These are phyloP conservation scores for Starmerella sp. DNA, from an alignment of 805 yeast genomes.

Conservation along the genomic window DNA sequence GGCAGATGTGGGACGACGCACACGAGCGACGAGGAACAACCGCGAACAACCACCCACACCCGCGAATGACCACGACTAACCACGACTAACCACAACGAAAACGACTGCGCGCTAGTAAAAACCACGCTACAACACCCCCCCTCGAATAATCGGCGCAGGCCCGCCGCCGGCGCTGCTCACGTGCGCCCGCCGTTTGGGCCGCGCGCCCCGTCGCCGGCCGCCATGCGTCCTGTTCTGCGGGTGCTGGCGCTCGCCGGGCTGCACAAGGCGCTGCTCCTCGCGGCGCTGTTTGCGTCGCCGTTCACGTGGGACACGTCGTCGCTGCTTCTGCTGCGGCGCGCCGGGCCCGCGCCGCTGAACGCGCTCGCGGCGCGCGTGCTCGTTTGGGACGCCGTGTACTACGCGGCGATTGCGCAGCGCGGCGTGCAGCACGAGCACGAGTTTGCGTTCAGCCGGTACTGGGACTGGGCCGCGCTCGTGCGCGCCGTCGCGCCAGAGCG, in stretches of 20 bases:
- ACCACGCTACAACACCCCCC: too few relatives aligned
- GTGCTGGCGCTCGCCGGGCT: neutral
- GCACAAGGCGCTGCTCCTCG: conserved; percentile 1
- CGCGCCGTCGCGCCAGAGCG: conserved; percentile 6
- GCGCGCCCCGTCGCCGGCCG: too few relatives aligned
- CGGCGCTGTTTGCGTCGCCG: conserved; percentile 2
- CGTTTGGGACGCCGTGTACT: conserved; percentile 82
- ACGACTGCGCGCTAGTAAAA: too few relatives aligned
- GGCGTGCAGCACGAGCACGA: conserved; percentile 70
- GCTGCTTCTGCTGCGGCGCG: conserved; percentile 27
- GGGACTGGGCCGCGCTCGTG: conserved; percentile 45
- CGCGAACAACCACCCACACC: too few relatives aligned
- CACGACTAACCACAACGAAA: too few relatives aligned
- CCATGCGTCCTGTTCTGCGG: neutral
- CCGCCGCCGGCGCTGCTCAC: too few relatives aligned
- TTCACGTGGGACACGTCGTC: conserved; percentile 34
- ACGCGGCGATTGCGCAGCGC: conserved; percentile 41
- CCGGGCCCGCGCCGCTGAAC: neutral
- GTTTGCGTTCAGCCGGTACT: conserved; percentile 72
- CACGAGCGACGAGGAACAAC: too few relatives aligned
- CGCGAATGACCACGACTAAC: too few relatives aligned
- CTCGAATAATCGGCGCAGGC: too few relatives aligned
- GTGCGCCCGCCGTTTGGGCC: too few relatives aligned
- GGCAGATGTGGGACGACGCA: too few relatives aligned
- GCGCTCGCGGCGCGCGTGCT: conserved; percentile 33